A percentile compares a stretch with the other conserved stretches of the same genome.
Evolutionary conservation across 2,329 filamentous ascomycete genomes (phyloP).

Genomic region (Colletotrichum costaricense): DNA sequence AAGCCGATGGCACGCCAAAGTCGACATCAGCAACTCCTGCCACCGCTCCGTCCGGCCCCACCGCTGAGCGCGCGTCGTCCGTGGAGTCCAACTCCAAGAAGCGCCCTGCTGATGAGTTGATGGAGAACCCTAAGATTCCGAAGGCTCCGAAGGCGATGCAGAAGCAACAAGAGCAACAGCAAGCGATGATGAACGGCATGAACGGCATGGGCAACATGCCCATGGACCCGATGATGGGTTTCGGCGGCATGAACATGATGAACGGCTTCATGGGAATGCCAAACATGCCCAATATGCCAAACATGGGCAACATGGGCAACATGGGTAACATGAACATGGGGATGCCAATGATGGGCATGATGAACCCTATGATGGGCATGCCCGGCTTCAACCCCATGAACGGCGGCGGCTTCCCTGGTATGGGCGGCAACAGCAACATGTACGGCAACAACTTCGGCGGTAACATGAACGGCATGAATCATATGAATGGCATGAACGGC

Average conservation of each 20-base stretch:
- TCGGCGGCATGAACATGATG: constrained; percentile 34
- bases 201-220: constrained; percentile 49
- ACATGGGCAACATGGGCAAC: constrained; percentile 40
- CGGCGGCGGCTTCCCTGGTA: constrained; percentile 41
- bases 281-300: constrained; percentile 53
- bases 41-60: constrained; percentile 39
- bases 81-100: constrained; percentile 72
- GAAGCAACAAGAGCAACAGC: constrained; percentile 62
- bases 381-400: constrained; percentile 39
- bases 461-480: constrained; percentile 40
- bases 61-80: constrained; percentile 35
- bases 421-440: constrained; percentile 39
- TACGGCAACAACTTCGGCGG: constrained; percentile 50
- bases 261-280: constrained; percentile 41
- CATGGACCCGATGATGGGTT: constrained; percentile 46
- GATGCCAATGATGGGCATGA: constrained; percentile 48
- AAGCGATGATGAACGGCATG: constrained; percentile 62
- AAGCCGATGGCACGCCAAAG: constrained; percentile 47
- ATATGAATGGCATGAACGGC: constrained; percentile 44
- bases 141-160: constrained; percentile 76
- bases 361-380: constrained; percentile 41
- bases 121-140: constrained; percentile 73
- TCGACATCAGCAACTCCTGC: constrained; percentile 42
- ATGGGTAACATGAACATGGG: constrained; percentile 45
- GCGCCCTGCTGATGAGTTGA: constrained; percentile 80